Percentiles rank a stretch among this genome's conserved stretches.
phyloP scores from a whole-genome alignment of 371 early-diverging fungal genomes.

The Sporodiniella umbellata region DNA sequence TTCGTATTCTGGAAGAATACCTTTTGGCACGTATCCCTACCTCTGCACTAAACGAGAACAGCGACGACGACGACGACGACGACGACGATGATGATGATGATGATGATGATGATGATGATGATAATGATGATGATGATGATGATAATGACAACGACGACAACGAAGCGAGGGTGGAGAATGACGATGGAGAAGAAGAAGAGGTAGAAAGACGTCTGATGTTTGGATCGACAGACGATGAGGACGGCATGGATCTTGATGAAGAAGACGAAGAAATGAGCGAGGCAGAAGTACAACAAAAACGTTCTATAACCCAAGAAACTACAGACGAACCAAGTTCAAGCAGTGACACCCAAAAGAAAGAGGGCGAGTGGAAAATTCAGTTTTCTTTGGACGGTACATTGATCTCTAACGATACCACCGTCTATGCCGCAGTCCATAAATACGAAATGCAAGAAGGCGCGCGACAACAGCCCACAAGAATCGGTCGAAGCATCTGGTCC shows the following conservation, averaged over 20 bases:
- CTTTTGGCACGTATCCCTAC: conserved; percentile 14
- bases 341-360: conserved; percentile 11
- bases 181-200: conserved; percentile 23
- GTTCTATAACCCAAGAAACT: background rate
- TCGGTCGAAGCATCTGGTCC: conserved; percentile 44
- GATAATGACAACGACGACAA: too few species aligned
- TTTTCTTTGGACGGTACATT: conserved; percentile 50
- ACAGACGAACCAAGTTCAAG: background rate
- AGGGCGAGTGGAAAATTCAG: conserved; percentile 49
- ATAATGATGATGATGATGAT: too few species aligned
- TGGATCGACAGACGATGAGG: conserved; percentile 3
- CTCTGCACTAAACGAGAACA: conserved; percentile 5
- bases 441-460: conserved; percentile 27
- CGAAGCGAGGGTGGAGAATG: conserved; percentile 19
- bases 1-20: conserved; percentile 71
- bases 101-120: too few species aligned
- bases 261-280: conserved; percentile 8
- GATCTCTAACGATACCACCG: conserved; percentile 53
- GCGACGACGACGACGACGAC: conserved; percentile 23
- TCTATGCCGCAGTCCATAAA: conserved; percentile 61
- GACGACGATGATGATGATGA: conserved; percentile 32
- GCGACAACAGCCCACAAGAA: conserved; percentile 3
- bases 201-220: conserved; percentile 9
- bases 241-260: conserved; percentile 4
- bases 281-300: conserved; percentile 2